phyloP scores from a whole-genome alignment of 192 early-diverging fungal species.

The Thamnidium elegans region DNA sequence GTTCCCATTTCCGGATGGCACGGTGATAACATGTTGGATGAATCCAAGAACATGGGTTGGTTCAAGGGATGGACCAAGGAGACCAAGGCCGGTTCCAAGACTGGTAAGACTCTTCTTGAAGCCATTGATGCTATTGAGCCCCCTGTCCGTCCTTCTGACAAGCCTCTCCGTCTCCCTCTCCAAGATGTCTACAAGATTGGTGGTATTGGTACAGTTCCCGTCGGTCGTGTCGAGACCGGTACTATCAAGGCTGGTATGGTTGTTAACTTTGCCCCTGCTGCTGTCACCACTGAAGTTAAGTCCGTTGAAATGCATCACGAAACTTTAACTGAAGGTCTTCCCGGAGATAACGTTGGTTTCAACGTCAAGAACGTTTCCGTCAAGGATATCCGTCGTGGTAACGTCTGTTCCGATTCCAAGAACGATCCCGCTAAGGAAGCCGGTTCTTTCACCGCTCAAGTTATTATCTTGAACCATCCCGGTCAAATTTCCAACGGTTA shows the following conservation, averaged over 20 bases:
- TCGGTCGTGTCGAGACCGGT: slow-evolving; percentile 97
- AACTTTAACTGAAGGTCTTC: slow-evolving; percentile 77
- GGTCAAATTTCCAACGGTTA: slow-evolving; percentile 94
- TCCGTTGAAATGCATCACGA: slow-evolving; percentile 99
- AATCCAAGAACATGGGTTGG: slow-evolving; percentile 92
- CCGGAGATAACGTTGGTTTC: slow-evolving; percentile 98
- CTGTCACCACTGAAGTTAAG: slow-evolving; percentile 83
- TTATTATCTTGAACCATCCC: slow-evolving; percentile 96
- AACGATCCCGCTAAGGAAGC: slow-evolving; percentile 94
- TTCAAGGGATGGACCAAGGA: slow-evolving; percentile 98
- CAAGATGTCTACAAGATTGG: slow-evolving; percentile 99
- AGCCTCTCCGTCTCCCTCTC: slow-evolving; percentile 95
- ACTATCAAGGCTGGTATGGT: slow-evolving; percentile 64
- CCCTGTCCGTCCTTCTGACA: slow-evolving; percentile 85
- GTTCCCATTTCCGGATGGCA: slow-evolving; percentile 98
- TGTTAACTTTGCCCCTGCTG: slow-evolving; percentile 13
- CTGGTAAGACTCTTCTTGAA: slow-evolving; percentile 86
- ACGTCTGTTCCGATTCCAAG: slow-evolving; percentile 95
- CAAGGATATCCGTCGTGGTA: slow-evolving; percentile 97
- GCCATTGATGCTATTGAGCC: slow-evolving; percentile 95
- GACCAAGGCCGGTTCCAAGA: slow-evolving; percentile 65
- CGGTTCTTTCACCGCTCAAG: slow-evolving; percentile 90
- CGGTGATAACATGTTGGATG: slow-evolving; percentile 98
- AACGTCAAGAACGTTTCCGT: slow-evolving; percentile 98
- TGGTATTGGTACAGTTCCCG: slow-evolving; percentile 96